phyloP scores from a whole-genome alignment of 2,329 filamentous ascomycete genomes.

The Apiospora rasikravindrae region DNA sequence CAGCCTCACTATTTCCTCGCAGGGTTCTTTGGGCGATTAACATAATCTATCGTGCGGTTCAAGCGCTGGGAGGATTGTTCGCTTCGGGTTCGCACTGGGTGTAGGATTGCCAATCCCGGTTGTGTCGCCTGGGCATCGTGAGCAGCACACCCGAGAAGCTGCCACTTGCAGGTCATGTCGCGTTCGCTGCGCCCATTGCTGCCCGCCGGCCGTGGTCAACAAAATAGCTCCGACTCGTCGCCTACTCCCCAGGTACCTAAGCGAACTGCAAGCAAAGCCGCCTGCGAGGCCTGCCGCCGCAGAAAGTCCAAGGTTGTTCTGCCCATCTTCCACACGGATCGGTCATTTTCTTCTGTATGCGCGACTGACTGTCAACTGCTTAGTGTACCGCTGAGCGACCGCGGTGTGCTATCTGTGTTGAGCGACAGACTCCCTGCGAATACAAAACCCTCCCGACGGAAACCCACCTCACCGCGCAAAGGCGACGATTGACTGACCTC shows the following conservation, averaged over 20 bases:
- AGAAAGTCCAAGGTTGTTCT: slow-evolving; percentile 24
- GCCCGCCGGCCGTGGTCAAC: slow-evolving; percentile 22
- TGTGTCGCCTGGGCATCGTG: slow-evolving; percentile 18
- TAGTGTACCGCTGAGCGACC: slow-evolving; percentile 34
- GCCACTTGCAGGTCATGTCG: slow-evolving; percentile 21
- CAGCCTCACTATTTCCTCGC: slow-evolving; percentile 18
- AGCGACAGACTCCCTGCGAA: slow-evolving; percentile 32
- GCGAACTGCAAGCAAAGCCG: slow-evolving; percentile 22
- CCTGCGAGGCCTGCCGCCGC: slow-evolving; percentile 24
- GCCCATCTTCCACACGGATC: not conserved
- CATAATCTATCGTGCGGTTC: slow-evolving; percentile 8
- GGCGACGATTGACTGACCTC: slow-evolving; percentile 31
- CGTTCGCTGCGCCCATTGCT: slow-evolving; percentile 24
- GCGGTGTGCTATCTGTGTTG: slow-evolving; percentile 32
- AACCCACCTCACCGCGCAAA: slow-evolving; percentile 33
- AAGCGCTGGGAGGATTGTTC: slow-evolving; percentile 2
- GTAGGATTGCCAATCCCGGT: slow-evolving; percentile 2
- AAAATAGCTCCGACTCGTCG: slow-evolving; percentile 16
- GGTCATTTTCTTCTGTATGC: not conserved
- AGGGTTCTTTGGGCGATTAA: slow-evolving; percentile 10
- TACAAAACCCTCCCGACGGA: slow-evolving; percentile 34
- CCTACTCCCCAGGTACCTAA: slow-evolving; percentile 11
- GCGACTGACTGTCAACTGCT: slow-evolving; percentile 20
- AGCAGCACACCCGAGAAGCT: slow-evolving; percentile 12
- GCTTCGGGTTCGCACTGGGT: not conserved